A percentile compares a stretch with the other conserved stretches of the same genome.
phyloP scores from a whole-genome alignment of 768 basidiomycete species.

The Sarcodon aspratus region DNA sequence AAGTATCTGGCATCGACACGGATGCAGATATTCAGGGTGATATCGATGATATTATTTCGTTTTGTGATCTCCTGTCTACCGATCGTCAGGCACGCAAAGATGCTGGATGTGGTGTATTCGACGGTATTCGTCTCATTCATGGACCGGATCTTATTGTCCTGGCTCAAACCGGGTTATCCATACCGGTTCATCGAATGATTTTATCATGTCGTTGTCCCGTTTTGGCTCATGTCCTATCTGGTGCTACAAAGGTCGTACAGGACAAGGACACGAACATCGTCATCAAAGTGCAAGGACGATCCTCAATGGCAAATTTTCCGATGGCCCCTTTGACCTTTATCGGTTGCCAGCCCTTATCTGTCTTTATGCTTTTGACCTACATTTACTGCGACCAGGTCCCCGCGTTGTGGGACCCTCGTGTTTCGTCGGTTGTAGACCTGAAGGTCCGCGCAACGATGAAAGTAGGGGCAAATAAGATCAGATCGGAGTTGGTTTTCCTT shows the following conservation, averaged over 20 bases:
- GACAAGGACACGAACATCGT: conserved; percentile 20
- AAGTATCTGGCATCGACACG: not conserved
- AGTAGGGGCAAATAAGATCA: conserved; percentile 36
- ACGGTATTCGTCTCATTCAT: conserved; percentile 17
- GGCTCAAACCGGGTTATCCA: conserved; percentile 26
- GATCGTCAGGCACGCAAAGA: conserved; percentile 2
- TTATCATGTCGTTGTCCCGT: conserved; percentile 46
- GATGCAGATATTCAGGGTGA: not conserved
- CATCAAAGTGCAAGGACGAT: conserved; percentile 14
- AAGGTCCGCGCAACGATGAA: conserved; percentile 26
- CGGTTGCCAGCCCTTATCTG: conserved; percentile 51
- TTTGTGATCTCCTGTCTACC: conserved; percentile 5
- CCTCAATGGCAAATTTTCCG: conserved; percentile 1
- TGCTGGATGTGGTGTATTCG: not conserved
- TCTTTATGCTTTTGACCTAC: conserved; percentile 71
- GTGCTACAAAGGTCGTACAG: conserved; percentile 12
- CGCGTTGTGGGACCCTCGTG: conserved; percentile 75
- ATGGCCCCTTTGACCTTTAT: conserved; percentile 28
- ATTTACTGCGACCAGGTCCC: conserved; percentile 82
- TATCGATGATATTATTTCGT: not conserved
- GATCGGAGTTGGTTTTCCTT: conserved; percentile 49
- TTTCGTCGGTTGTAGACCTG: conserved; percentile 30
- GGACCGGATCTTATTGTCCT: conserved; percentile 58
- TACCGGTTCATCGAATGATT: conserved; percentile 59
- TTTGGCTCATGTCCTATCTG: conserved; percentile 32